A percentile compares a stretch with the other conserved stretches of the same genome.
phyloP scores from a whole-genome alignment of 2,329 filamentous ascomycete species.

The Xylaria sp. region DNA sequence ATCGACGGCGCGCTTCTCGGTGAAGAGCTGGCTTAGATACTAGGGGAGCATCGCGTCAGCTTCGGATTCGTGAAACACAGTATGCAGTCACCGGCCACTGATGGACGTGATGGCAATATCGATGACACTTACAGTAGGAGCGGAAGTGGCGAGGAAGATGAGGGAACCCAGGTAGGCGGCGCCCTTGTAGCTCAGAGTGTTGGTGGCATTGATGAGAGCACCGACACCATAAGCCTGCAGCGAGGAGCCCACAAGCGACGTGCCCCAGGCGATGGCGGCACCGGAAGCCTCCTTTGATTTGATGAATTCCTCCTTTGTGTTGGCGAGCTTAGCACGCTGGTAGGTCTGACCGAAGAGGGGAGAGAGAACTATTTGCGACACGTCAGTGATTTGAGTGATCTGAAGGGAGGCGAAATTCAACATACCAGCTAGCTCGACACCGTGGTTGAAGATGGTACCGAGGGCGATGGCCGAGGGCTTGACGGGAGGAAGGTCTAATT shows the following conservation, averaged over 20 bases:
- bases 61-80: not conserved
- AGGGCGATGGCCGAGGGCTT: slow-evolving; percentile 98
- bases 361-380: slow-evolving; percentile 67
- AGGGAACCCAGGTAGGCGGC: slow-evolving; percentile 91
- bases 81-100: not conserved
- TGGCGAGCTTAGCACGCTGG: slow-evolving; percentile 88
- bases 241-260: slow-evolving; percentile 86
- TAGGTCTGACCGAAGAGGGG: slow-evolving; percentile 96
- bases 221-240: slow-evolving; percentile 90
- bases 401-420: not conserved
- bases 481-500: slow-evolving; percentile 73
- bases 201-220: slow-evolving; percentile 92
- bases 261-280: slow-evolving; percentile 89
- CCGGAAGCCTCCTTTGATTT: slow-evolving; percentile 91
- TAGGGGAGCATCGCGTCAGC: slow-evolving; percentile 50
- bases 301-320: slow-evolving; percentile 96
- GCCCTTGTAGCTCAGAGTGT: slow-evolving; percentile 95
- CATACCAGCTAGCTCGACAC: slow-evolving; percentile 77
- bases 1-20: slow-evolving; percentile 92
- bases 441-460: slow-evolving; percentile 95
- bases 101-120: not conserved
- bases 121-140: slow-evolving; percentile 76
- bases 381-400: slow-evolving; percentile 3
- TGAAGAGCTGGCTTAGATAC: slow-evolving; percentile 87
- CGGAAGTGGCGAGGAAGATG: slow-evolving; percentile 91